These are phyloP conservation scores for Solanum peruvianum DNA, from an alignment of 257 asterid species.

Conservation along the genomic window DNA sequence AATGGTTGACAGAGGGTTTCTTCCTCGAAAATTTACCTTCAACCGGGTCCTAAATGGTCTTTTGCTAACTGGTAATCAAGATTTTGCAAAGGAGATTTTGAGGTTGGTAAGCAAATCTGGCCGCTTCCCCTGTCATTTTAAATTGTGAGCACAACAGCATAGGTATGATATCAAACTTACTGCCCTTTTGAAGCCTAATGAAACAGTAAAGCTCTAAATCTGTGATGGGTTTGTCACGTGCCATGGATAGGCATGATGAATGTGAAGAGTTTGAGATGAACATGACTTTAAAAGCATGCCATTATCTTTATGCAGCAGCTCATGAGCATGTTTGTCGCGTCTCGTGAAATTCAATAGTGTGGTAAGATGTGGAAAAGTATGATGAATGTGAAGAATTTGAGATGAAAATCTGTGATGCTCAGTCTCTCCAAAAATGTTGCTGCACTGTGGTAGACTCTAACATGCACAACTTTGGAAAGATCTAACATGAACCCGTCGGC, in stretches of 20 bases:
- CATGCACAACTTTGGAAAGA: background rate
- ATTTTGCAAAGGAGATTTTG: conserved; percentile 62
- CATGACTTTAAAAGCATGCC: background rate
- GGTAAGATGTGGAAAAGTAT: background rate
- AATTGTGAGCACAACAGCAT: conserved; percentile 22
- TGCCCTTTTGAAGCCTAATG: background rate
- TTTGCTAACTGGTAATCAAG: conserved; percentile 85
- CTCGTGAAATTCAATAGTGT: background rate
- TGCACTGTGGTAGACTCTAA: background rate
- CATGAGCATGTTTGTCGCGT: background rate
- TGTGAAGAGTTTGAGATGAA: background rate
- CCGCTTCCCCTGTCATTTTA: conserved; percentile 46
- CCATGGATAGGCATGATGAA: background rate
- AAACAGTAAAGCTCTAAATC: background rate
- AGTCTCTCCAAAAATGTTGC: background rate
- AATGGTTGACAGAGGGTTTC: conserved; percentile 78
- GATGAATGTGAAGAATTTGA: background rate
- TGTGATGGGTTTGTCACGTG: background rate
- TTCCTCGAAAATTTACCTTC: conserved; percentile 67
- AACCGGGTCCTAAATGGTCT: conserved; percentile 83
- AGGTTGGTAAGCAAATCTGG: conserved; percentile 46
- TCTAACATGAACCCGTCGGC: background rate
- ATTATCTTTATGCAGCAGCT: background rate
- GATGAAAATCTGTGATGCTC: background rate
- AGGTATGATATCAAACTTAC: background rate